Base-by-base conservation (phyloP, 371 early-diverging fungal genomes). In the Mucor circinelloides region DNA sequence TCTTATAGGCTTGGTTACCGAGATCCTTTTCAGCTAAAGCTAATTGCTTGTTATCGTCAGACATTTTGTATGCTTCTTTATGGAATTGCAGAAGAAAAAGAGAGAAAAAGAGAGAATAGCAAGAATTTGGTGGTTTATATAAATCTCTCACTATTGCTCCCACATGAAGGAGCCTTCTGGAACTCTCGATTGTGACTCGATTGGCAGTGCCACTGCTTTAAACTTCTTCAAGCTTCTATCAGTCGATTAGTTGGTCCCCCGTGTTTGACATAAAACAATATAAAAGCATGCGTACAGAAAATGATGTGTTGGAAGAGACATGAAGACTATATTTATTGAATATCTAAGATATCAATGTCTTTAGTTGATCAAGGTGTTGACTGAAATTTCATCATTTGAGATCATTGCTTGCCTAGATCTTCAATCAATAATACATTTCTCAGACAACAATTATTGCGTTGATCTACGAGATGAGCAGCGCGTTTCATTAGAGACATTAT, bases 1-100 rank as follows among this genome's bases (percentile, higher is more conserved):
- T 91, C 87, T 98, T 99, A 86, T 98, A 99, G 40, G 88, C 87
- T 21, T 83, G 85, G 80, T 97, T 97, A 57, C 98, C 99, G 60
- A 91, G 82, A 46, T 94, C 93, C 88, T 99, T 99, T 77, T 91
- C 91, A 66, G 87, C 83, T 50, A 88, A 72, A 13, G 91, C 91
- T 74, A 92, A 89, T 63, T 91, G 86, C 82, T 93, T 94, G 55
- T 74, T 73, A 69, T 81, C 81, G 71, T 81, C 81, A 66, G 84
- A 74, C 84, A 84, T 84, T 56, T 44, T 73, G 58, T n/a, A 17
- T 61, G 50, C 19, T 38, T 38, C 0, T 30, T 63, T 52, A 36
- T 63, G 8, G 32, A 32, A 34, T 21, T 25, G 12, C 19, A 25
- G 12, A 72, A 30, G 34, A 34, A 50, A 13, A 62, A 28, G 52